Evolutionary conservation across 352 stramenopile genomes (phyloP).

Genomic region (Phytophthora foliorum): DNA sequence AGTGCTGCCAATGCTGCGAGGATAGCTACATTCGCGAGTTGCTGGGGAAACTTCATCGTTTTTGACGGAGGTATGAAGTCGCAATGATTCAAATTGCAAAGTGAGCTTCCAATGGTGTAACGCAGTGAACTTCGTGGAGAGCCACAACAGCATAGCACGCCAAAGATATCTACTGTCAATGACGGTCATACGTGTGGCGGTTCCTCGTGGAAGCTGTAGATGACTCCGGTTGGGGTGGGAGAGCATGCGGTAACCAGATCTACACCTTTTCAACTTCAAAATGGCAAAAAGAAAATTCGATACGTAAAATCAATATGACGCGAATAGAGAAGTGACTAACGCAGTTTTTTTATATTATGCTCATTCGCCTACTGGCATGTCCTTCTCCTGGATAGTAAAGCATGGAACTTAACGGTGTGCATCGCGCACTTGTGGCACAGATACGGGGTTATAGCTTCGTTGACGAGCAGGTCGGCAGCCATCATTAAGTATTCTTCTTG

Average conservation of each 20-base stretch:
- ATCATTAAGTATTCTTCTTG: no score
- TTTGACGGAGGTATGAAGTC: not conserved
- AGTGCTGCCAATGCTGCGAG: slow-evolving; percentile 1
- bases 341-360: no score
- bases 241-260: slow-evolving; percentile 15
- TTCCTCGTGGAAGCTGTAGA: not conserved
- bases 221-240: slow-evolving; percentile 9
- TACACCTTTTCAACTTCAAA: no score
- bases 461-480: no score
- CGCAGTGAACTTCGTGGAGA: not conserved
- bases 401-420: no score
- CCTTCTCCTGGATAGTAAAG: no score
- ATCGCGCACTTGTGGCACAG: no score
- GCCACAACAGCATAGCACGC: not conserved
- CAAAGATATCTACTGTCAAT: not conserved
- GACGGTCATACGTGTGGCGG: not conserved
- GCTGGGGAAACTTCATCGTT: slow-evolving; percentile 10
- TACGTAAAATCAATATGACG: no score
- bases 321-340: no score
- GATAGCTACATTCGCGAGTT: not conserved
- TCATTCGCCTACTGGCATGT: no score
- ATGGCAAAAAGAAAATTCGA: no score
- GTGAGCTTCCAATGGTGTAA: not conserved
- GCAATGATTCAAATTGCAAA: slow-evolving; percentile 17
- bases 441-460: no score